Base-by-base conservation (phyloP, 1,284 basidiomycete species). In the Irpex sp. region DNA sequence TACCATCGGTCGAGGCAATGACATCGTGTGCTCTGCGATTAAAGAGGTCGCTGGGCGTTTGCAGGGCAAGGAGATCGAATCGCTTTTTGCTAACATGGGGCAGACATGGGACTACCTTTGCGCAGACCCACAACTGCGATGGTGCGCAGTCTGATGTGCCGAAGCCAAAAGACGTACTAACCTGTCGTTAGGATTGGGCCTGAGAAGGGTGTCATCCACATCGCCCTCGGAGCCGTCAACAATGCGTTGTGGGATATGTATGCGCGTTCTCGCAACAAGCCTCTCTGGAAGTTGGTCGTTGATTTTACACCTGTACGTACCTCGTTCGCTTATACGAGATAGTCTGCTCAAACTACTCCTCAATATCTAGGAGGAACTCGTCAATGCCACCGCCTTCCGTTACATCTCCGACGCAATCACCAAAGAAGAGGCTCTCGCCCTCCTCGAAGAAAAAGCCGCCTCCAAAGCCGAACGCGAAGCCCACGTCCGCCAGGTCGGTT, bases 401-500 rank as follows among this genome's bases (percentile, higher is more conserved):
- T 97, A 98, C 78, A 96, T 98, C 73, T 91, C 94, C 4, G 96
- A 98, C 74, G 94, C 88, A 2, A 91, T 98, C 74, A 96, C 94
- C 15, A 88, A 85, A 55, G 93, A 94, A 60, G 96, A 98, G 74
- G 96, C 96, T 1, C 78, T 97, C 49, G 84, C 82, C 36, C 85
- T 97, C 78, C 85, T 98, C 66, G 91, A 88, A 75, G 84, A 82
- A 60, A 91, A 89, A 67, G 91, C 89, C 72, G 81, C 85, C 0
- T 85, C 85, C 21, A 97, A 97, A 80, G 83, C 83, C 52, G 89
- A 89, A 66, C 83, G 95, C 47, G 92, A 96, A 74, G 83, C 79
- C 11, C 86, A 81, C 60, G 94, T 95, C 26, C 81, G 81, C 64
- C 79, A 87, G 68, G 63, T 85, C 60, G 91, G 90, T 80, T 97